Evolutionary conservation across 768 basidiomycete species (phyloP).

Genomic region (Filobasidium wieringae): DNA sequence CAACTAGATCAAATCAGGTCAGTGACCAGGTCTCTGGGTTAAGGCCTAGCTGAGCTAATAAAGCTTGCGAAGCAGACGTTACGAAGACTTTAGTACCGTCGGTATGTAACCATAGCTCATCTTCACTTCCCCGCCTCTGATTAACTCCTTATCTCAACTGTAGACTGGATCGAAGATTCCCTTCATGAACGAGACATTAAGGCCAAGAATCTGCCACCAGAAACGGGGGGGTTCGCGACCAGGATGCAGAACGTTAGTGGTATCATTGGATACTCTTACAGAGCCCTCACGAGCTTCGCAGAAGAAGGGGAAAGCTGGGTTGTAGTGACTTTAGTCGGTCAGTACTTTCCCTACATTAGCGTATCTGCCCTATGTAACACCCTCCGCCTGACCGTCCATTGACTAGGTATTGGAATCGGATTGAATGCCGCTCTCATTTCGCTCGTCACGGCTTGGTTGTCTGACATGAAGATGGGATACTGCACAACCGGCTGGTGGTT

Average conservation of each 20-base stretch:
- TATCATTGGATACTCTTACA: slow-evolving; percentile 45
- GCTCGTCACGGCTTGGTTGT: slow-evolving; percentile 91
- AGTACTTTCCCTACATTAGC: slow-evolving; percentile 29
- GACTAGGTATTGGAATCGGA: slow-evolving; percentile 87
- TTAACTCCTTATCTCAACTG: slow-evolving; percentile 1
- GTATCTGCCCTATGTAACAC: neutral
- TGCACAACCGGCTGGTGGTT: slow-evolving; percentile 97
- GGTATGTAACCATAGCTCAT: slow-evolving; percentile 46
- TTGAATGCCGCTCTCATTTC: slow-evolving; percentile 89
- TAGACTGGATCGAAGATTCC: slow-evolving; percentile 97
- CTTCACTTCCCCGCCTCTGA: slow-evolving; percentile 13
- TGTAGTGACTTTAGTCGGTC: slow-evolving; percentile 78
- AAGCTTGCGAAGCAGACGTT: slow-evolving; percentile 51
- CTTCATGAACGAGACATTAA: slow-evolving; percentile 74
- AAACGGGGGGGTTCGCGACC: slow-evolving; percentile 39
- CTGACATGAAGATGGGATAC: slow-evolving; percentile 94
- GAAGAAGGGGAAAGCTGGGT: slow-evolving; percentile 82
- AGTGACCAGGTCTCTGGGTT: neutral
- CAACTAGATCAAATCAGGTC: slow-evolving; percentile 23
- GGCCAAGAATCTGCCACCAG: slow-evolving; percentile 23
- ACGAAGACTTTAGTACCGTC: slow-evolving; percentile 91
- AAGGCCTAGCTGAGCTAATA: neutral
- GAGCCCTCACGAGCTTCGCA: slow-evolving; percentile 50
- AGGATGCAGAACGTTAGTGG: slow-evolving; percentile 28
- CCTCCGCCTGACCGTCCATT: slow-evolving; percentile 1